Evolutionary conservation across 2,329 filamentous ascomycete species (phyloP), one percentile per base, ranked within the genome.

Genomic region (Penicillium brasilianum): DNA sequence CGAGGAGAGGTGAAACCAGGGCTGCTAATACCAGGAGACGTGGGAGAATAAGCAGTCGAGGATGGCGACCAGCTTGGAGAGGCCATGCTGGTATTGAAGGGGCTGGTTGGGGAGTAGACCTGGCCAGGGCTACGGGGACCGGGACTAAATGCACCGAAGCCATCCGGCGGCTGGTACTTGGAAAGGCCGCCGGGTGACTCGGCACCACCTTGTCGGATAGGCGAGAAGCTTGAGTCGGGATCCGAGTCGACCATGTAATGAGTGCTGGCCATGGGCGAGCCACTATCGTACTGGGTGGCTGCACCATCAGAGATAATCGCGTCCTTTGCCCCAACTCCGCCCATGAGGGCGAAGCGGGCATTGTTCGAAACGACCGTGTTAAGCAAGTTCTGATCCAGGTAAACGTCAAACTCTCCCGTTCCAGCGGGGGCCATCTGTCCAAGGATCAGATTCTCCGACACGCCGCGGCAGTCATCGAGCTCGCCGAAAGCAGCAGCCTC

Each of bases 391-490:
- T 93, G 93, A 75, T 99, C 96, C 68, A 99, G 85, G 69, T 93
- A 88, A 57, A 98, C 88, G 66, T 99, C 93, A 71, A 99, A 94
- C 78, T 97, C 93, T 66, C 95, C 95, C 60, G 96, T 99, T 64
- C 95, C 95, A 85, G 97, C 94, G 32, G 96, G 95, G 5, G 96
- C 95, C 80, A 98, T 87, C 81, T 99, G 95, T 64, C 95, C 95
- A 64, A 99, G 87, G 87, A 99, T 99, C 75, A 99, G 90, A 81
- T 99, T 99, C 81, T 99, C 95, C 16, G 95, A 98, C 54, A 99
- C 94, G 84, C 95, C 95, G 62, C 93, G 91, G 82, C 96, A 99
- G 78, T 99, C 95, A 74, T 99, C 95, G 34, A 99, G 85, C 78
- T 99, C 95, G 75, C 95, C 95, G 54, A 92, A 92, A 16, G 93